Evolutionary conservation across 345 rosid species (phyloP), one percentile per base, ranked within the genome.

Genomic region (Eucalyptus erythrocorys): DNA sequence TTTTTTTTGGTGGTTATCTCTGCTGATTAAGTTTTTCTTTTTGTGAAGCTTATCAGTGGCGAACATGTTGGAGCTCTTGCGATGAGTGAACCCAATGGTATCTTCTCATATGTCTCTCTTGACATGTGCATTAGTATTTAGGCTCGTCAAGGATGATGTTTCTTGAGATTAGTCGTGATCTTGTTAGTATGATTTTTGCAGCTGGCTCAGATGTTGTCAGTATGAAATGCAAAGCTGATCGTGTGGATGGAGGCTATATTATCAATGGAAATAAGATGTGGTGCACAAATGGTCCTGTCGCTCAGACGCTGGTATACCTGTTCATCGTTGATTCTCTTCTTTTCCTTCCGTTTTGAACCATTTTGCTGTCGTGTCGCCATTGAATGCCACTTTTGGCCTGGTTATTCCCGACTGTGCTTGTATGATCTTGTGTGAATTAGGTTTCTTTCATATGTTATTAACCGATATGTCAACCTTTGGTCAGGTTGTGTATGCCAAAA

Each of bases 81-180:
- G 24, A 97, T 96, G 99, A 97, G 99, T 90, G 99, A 97, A 90
- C 99, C 99, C 85, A 97, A 96, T 90, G 96, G 99, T 97, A 95
- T 91, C 85, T 90, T 88, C 40, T 86, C 53, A 47, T 12, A 87
- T 87, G 55, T 82, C 89, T 76, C 82, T 76, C 82, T 40, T 76
- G 82, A 40, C 82, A 76, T 40, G 45, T 13, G 14, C 82, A 40
- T 76, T 37, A 76, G 47, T 76, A 21, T 32, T 49, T 71, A 82
- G 85, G 61, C 47, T 84, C 8, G 15, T 88, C 79, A 37, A n/a
- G 84, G 66, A 30, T 42, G 22, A 37, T 26, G 19, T 66, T n/a
- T 13, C 87, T 87, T 49, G 86, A 53, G 85, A 88, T 43, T 51
- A 82, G 87, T 57, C 49, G 66, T 81, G 87, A 85, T 57, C 53